Evolutionary conservation across 2,329 filamentous ascomycete species (phyloP).

Genomic region (Mycogone perniciosa): DNA sequence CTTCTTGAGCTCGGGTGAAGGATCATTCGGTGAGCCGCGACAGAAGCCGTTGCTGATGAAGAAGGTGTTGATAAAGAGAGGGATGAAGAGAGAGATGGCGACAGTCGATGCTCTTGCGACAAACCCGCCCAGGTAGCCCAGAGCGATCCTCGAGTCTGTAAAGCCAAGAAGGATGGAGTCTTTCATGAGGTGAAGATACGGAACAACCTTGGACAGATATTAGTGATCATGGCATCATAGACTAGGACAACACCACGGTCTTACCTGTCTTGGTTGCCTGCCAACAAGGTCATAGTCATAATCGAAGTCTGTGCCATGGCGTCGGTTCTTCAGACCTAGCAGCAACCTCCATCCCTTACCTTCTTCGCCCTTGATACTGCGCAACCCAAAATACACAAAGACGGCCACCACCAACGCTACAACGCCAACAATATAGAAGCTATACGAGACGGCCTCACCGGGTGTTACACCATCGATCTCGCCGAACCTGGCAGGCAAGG

Average conservation of each 20-base stretch:
- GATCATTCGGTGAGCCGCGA: constrained; percentile 56
- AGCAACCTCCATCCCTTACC: constrained; percentile 64
- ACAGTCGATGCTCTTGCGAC: constrained; percentile 92
- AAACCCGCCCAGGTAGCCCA: constrained; percentile 90
- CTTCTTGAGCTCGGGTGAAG: constrained; percentile 69
- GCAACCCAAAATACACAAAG: constrained; percentile 74
- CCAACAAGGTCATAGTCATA: not conserved
- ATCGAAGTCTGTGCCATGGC: constrained; percentile 13
- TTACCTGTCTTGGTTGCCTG: constrained; percentile 21
- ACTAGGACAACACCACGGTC: constrained; percentile 4
- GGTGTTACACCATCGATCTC: constrained; percentile 65
- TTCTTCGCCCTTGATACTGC: constrained; percentile 63
- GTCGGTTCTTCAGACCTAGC: constrained; percentile 33
- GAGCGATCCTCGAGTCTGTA: constrained; percentile 67
- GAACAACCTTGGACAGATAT: constrained; percentile 33
- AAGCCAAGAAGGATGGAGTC: constrained; percentile 64
- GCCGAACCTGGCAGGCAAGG: constrained; percentile 73
- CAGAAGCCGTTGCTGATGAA: constrained; percentile 80
- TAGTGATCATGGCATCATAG: constrained; percentile 6
- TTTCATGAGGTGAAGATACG: constrained; percentile 55
- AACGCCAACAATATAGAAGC: constrained; percentile 78
- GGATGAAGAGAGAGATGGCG: constrained; percentile 90
- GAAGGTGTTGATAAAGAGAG: constrained; percentile 85
- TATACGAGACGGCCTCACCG: constrained; percentile 68
- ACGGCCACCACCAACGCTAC: constrained; percentile 67